Percentiles rank a stretch among this genome's conserved stretches.
Conservation (phyloP, 2,329 filamentous ascomycete genomes). For the Metarhizium guizhouense region DNA sequence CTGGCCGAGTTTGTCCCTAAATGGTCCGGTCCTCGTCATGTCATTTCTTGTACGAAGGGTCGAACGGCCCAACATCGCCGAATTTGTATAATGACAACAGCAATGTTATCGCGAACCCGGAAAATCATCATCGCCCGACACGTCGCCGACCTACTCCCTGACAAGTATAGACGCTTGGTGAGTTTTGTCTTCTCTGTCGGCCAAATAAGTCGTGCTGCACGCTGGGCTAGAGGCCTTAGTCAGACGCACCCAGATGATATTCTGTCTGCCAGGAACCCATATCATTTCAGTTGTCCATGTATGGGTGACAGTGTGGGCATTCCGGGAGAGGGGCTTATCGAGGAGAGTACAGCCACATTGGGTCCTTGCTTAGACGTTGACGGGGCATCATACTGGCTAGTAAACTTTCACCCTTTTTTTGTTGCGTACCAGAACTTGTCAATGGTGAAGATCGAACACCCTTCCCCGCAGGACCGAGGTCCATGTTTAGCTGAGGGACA, state of each 20-base stretch:
- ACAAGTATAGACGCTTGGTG: constrained; percentile 18
- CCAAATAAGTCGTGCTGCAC: constrained; percentile 24
- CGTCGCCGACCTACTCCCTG: constrained; percentile 31
- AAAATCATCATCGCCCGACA: constrained; percentile 30
- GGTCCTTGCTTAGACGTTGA: constrained; percentile 30
- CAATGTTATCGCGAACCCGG: constrained; percentile 23
- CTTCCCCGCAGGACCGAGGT: constrained; percentile 13
- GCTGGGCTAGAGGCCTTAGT: constrained; percentile 31
- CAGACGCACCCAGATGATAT: constrained; percentile 30
- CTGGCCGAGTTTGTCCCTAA: constrained; percentile 31
- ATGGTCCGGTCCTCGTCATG: constrained; percentile 31
- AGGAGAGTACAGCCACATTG: constrained; percentile 20
- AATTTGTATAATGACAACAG: constrained; percentile 32
- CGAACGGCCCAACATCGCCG: constrained; percentile 24
- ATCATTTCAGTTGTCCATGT: constrained; percentile 17
- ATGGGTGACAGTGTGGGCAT: constrained; percentile 32
- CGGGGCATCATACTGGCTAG: constrained; percentile 31
- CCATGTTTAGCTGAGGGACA: constrained; percentile 27
- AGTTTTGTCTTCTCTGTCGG: constrained; percentile 31
- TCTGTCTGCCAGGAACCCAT: constrained; percentile 32
- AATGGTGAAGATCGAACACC: no score
- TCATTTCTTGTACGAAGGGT: constrained; percentile 29
- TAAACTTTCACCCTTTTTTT: constrained; percentile 35
- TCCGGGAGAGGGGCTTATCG: constrained; percentile 13
- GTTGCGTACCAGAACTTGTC: constrained; percentile 19